Evolutionary conservation across 352 stramenopile species (phyloP).

Genomic region (Chrysophaeum taylorii): DNA sequence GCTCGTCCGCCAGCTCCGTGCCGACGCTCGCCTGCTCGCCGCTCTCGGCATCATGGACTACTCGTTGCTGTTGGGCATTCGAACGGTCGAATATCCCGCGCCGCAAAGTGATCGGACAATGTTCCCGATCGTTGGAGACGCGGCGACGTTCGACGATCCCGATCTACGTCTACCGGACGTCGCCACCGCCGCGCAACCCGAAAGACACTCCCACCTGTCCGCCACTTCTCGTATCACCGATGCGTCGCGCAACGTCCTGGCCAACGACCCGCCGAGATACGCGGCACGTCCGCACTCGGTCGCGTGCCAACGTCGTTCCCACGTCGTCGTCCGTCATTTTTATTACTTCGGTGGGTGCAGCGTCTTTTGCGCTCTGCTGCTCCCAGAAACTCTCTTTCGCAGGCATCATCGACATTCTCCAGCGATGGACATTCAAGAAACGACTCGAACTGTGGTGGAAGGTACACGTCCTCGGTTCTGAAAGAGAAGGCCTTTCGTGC

Average conservation of each 20-base stretch:
- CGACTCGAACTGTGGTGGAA: neutral
- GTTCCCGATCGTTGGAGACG: no score
- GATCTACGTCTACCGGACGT: no score
- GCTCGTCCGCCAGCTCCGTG: conserved; percentile 9
- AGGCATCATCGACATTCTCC: conserved; percentile 16
- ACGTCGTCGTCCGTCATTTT: neutral
- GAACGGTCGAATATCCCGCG: neutral
- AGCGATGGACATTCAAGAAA: conserved; percentile 15
- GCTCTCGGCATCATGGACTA: conserved; percentile 20
- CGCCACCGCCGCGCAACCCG: no score
- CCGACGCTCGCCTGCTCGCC: conserved; percentile 9
- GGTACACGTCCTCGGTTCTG: neutral
- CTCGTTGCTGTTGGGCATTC: conserved; percentile 6
- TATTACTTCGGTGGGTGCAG: neutral
- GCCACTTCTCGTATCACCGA: no score
- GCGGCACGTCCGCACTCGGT: neutral
- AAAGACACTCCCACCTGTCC: no score
- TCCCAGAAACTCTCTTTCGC: neutral
- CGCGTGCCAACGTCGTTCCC: neutral
- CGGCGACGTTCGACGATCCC: no score
- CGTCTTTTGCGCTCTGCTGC: neutral
- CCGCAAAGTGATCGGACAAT: neutral
- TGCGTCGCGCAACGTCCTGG: no score
- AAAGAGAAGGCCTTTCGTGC: neutral
- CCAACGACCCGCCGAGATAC: no score